phyloP scores from a whole-genome alignment of 768 basidiomycete genomes.

The Tricholoma saponaceum region DNA sequence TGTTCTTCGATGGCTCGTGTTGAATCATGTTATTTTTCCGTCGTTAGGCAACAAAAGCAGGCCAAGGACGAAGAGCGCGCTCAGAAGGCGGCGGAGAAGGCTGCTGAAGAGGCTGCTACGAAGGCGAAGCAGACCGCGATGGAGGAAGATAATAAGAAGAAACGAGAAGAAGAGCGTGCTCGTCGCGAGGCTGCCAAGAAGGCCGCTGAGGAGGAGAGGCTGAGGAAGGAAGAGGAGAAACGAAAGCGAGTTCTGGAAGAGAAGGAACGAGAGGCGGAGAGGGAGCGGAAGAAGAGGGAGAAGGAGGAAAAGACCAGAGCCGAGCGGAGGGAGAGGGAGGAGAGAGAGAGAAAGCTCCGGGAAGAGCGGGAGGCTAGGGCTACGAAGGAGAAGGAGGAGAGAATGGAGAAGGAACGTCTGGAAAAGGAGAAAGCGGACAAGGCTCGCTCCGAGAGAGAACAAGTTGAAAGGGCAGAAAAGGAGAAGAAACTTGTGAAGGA shows the following conservation, averaged over 20 bases:
- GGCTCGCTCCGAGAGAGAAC: slow-evolving; percentile 26
- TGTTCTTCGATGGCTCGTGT: slow-evolving; percentile 6
- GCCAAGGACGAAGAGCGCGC: slow-evolving; percentile 92
- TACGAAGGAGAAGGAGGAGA: slow-evolving; percentile 61
- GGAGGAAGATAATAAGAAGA: slow-evolving; percentile 79
- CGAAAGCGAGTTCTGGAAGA: slow-evolving; percentile 76
- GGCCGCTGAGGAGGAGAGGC: slow-evolving; percentile 78
- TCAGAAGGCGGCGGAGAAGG: slow-evolving; percentile 76
- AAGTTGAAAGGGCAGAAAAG: slow-evolving; percentile 33
- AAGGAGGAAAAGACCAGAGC: slow-evolving; percentile 67
- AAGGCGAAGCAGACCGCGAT: slow-evolving; percentile 73
- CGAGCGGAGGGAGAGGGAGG: slow-evolving; percentile 72
- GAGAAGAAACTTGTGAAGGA: slow-evolving; percentile 28
- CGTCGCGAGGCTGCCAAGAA: slow-evolving; percentile 74
- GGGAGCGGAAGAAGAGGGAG: slow-evolving; percentile 70
- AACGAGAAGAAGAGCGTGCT: slow-evolving; percentile 82
- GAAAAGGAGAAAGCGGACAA: slow-evolving; percentile 38
- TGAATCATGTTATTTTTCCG: slow-evolving; percentile 7
- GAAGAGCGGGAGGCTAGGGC: slow-evolving; percentile 65
- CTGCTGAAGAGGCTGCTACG: slow-evolving; percentile 76
- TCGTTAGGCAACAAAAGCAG: slow-evolving; percentile 76
- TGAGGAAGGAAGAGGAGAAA: slow-evolving; percentile 79
- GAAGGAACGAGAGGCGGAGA: slow-evolving; percentile 74
- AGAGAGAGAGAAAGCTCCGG: slow-evolving; percentile 56
- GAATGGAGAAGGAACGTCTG: slow-evolving; percentile 40